Evolutionary conservation across 2,329 filamentous ascomycete genomes (phyloP).

Genomic region (Sporothrix inflata): DNA sequence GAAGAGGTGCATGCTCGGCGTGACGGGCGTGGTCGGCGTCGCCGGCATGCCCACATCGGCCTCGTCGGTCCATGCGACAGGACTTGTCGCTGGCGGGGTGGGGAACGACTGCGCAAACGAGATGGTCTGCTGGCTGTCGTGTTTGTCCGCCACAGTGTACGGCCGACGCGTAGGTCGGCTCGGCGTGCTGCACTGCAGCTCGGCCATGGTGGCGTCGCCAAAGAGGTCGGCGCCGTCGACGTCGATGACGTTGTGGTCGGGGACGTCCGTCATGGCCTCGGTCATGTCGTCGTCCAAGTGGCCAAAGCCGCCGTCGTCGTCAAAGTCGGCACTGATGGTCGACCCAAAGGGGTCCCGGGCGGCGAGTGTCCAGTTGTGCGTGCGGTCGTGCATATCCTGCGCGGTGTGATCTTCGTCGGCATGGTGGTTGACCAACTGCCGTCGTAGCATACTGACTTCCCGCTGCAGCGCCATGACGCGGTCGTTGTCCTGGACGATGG

Average conservation of each 20-base stretch:
- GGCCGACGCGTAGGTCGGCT: conserved; percentile 37
- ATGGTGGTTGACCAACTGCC: conserved; percentile 37
- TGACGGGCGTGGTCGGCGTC: conserved; percentile 37
- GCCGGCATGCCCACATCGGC: not conserved
- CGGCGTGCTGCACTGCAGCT: conserved; percentile 58
- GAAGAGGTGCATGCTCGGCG: conserved; percentile 28
- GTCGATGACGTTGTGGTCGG: conserved; percentile 35
- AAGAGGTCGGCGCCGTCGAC: conserved; percentile 45
- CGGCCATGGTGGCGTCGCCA: conserved; percentile 55
- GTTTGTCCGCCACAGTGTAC: not conserved
- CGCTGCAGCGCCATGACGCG: conserved; percentile 45
- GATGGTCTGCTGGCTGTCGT: conserved; percentile 38
- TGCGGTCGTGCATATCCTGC: conserved; percentile 35
- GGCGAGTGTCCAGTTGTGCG: conserved; percentile 56
- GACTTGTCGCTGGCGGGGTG: conserved; percentile 60
- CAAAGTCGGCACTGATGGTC: not conserved
- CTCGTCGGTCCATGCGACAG: conserved; percentile 37
- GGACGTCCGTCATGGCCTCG: conserved; percentile 34
- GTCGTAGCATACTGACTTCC: conserved; percentile 42
- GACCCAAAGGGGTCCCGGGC: conserved; percentile 53
- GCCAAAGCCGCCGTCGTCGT: conserved; percentile 32
- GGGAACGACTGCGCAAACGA: conserved; percentile 44
- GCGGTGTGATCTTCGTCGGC: conserved; percentile 25
- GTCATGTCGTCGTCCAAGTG: conserved; percentile 49
- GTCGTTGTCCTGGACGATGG: conserved; percentile 52